A percentile compares a stretch with the other conserved stretches of the same genome.
Conservation (phyloP, 2,329 filamentous ascomycete species). For the Colletotrichum tofieldiae region DNA sequence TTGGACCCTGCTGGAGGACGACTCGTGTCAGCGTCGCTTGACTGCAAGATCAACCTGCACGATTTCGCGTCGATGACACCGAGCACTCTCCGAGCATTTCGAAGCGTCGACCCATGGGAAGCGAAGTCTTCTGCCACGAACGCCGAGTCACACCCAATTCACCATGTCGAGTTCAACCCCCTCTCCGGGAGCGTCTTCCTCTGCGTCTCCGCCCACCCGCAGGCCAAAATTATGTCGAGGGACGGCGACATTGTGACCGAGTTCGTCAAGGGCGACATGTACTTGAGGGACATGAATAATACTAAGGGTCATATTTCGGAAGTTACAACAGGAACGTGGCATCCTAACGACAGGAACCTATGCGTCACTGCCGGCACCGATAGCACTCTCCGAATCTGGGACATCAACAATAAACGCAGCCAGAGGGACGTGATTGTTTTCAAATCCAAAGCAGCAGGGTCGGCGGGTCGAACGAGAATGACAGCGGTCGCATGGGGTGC, state of each 20-base stretch:
- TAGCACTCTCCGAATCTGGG: conserved; percentile 97
- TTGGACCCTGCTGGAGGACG: conserved; percentile 89
- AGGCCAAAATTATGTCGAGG: conserved; percentile 89
- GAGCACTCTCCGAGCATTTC: conserved; percentile 94
- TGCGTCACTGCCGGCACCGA: conserved; percentile 95
- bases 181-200: conserved; percentile 85
- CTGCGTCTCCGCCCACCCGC: conserved; percentile 89
- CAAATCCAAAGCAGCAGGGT: conserved; percentile 91
- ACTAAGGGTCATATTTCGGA: conserved; percentile 98
- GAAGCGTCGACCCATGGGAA: conserved; percentile 88
- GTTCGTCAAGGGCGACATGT: conserved; percentile 99
- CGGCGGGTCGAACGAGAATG: conserved; percentile 93
- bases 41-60: conserved; percentile 93
- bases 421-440: conserved; percentile 97
- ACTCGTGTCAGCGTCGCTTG: conserved; percentile 90
- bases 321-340: conserved; percentile 91
- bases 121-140: conserved; percentile 78
- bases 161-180: conserved; percentile 90
- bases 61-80: conserved; percentile 97
- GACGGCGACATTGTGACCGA: conserved; percentile 90
- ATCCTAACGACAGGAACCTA: conserved; percentile 86
- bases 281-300: conserved; percentile 95
- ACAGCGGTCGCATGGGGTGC: conserved; percentile 91
- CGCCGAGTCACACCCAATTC: conserved; percentile 88
- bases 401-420: conserved; percentile 89